Percentiles rank a stretch among this genome's conserved stretches.
phyloP scores from a whole-genome alignment of 768 basidiomycete species.

The Trametes cinnabarina region DNA sequence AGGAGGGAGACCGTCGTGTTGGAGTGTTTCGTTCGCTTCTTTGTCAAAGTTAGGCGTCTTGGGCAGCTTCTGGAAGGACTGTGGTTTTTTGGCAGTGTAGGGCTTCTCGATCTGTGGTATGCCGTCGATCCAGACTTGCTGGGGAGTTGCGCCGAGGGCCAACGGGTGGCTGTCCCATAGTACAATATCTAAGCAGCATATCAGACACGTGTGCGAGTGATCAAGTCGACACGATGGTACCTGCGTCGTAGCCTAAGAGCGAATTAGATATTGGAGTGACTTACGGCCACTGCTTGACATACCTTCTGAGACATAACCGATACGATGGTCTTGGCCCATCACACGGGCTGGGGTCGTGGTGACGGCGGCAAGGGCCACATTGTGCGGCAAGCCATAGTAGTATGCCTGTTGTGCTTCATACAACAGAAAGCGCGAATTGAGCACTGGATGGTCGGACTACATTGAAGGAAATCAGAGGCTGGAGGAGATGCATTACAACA shows the following conservation, averaged over 20 bases:
- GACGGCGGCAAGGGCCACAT: conserved; percentile 66
- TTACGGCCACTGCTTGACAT: no score
- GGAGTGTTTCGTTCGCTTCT: conserved; percentile 51
- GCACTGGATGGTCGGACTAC: conserved; percentile 53
- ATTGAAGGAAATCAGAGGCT: background rate
- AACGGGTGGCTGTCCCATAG: conserved; percentile 80
- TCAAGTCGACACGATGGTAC: background rate
- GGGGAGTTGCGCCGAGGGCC: conserved; percentile 73
- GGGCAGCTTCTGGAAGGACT: conserved; percentile 50
- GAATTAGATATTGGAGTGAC: no score
- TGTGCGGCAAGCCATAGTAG: conserved; percentile 65
- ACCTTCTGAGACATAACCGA: conserved; percentile 62
- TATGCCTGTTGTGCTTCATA: conserved; percentile 66
- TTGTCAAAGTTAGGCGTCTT: conserved; percentile 58
- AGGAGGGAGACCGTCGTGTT: conserved; percentile 66
- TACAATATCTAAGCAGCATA: conserved; percentile 52
- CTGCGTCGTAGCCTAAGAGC: conserved; percentile 8
- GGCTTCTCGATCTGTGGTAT: conserved; percentile 62
- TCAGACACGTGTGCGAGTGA: background rate
- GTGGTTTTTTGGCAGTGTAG: conserved; percentile 51
- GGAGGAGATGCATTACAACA: background rate
- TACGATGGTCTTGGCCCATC: conserved; percentile 70
- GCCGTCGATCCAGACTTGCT: conserved; percentile 84
- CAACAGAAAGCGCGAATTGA: conserved; percentile 54
- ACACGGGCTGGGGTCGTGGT: conserved; percentile 70